phyloP scores from a whole-genome alignment of 805 yeast genomes.

The Clavispora fructus region DNA sequence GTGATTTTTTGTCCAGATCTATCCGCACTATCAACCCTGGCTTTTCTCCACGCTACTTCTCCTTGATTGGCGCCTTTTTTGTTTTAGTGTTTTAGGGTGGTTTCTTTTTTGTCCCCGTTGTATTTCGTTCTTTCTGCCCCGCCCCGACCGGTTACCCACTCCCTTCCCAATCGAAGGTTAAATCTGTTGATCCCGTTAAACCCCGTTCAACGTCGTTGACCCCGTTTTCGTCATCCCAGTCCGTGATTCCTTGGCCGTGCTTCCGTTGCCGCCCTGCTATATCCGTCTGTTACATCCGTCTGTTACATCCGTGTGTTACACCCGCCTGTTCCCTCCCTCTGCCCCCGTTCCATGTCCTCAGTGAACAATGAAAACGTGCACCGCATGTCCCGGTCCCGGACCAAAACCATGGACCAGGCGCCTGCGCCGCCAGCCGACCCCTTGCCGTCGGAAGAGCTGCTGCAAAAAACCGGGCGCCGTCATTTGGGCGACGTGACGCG shows the following conservation, averaged over 20 bases:
- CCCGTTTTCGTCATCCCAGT: too few species aligned
- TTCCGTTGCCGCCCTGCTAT: too few species aligned
- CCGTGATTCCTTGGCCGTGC: too few species aligned
- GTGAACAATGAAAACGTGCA: constrained; percentile 38
- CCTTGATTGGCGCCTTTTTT: neutral
- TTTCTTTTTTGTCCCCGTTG: neutral
- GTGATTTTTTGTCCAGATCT: neutral
- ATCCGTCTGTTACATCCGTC: too few species aligned
- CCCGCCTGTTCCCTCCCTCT: too few species aligned
- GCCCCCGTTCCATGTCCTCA: constrained; percentile 13
- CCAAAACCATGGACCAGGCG: constrained; percentile 4
- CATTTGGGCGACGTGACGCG: constrained; percentile 36
- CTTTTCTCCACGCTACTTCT: neutral
- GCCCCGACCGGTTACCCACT: too few species aligned
- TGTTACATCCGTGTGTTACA: too few species aligned
- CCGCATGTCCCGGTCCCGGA: constrained; percentile 26
- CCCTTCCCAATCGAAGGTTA: too few species aligned
- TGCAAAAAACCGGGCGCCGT: constrained; percentile 15
- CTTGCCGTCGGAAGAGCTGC: too few species aligned
- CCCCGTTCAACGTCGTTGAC: too few species aligned
- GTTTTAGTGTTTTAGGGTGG: neutral
- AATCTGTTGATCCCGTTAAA: too few species aligned
- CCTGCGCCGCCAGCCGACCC: neutral
- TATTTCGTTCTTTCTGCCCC: neutral
- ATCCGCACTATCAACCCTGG: neutral